These are phyloP conservation scores for Lentinus tigrinus DNA, from an alignment of 768 basidiomycete genomes.

Conservation along the genomic window DNA sequence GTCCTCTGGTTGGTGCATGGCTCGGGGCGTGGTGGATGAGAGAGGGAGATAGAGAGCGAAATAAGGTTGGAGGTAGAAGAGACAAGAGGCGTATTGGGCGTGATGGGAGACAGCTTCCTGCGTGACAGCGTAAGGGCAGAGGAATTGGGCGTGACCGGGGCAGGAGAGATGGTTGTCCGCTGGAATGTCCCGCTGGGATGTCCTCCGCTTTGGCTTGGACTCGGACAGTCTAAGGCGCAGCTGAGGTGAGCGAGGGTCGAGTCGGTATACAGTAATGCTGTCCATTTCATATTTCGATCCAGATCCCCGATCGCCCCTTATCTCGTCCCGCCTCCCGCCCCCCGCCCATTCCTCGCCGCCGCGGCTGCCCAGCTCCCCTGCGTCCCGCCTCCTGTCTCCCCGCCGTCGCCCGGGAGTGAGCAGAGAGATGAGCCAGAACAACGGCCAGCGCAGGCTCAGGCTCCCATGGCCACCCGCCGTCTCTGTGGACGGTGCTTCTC, in stretches of 20 bases:
- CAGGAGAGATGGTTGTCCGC: slow-evolving; percentile 10
- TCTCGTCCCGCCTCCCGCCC: slow-evolving; percentile 11
- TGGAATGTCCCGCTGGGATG: slow-evolving; percentile 4
- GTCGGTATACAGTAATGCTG: too few relatives aligned
- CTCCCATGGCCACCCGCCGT: slow-evolving; percentile 10
- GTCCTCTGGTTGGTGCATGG: slow-evolving; percentile 3
- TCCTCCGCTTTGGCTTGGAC: slow-evolving; percentile 4
- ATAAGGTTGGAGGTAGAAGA: slow-evolving; percentile 13
- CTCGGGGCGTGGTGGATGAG: neutral
- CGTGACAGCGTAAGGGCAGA: too few relatives aligned
- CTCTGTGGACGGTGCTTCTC: slow-evolving; percentile 16
- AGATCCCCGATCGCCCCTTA: slow-evolving; percentile 18
- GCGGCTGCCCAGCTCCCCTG: neutral
- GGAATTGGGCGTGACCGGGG: too few relatives aligned
- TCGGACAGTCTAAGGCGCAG: neutral
- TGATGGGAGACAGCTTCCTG: too few relatives aligned
- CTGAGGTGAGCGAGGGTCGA: too few relatives aligned
- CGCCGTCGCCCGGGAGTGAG: neutral
- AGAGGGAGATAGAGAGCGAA: slow-evolving; percentile 1
- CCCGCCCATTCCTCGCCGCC: slow-evolving; percentile 8
- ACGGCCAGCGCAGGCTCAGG: neutral
- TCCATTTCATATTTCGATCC: slow-evolving; percentile 16
- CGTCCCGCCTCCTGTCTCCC: slow-evolving; percentile 2
- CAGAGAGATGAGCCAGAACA: neutral
- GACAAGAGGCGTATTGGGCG: neutral